Percentiles rank a stretch among this genome's conserved stretches.
phyloP scores from a whole-genome alignment of 2,329 filamentous ascomycete species.

The Nothophaeocryptopus gaeumannii region DNA sequence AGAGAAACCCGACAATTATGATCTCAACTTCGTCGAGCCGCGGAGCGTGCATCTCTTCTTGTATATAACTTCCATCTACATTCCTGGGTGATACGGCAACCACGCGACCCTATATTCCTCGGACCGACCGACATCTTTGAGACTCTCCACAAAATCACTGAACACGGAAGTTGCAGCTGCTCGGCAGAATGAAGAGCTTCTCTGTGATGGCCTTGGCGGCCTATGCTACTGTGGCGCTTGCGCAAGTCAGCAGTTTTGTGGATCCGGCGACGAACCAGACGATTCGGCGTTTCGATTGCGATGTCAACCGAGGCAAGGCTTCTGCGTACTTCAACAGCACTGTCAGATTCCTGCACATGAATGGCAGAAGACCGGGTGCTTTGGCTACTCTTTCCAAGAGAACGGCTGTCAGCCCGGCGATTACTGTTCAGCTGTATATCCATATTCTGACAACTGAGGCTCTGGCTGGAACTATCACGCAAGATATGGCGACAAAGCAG shows the following conservation, averaged over 20 bases:
- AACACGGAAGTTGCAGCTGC: slow-evolving; percentile 19
- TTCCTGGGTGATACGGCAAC: slow-evolving; percentile 12
- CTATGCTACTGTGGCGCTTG: slow-evolving; percentile 10
- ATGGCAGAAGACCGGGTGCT: slow-evolving; percentile 17
- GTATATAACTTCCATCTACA: slow-evolving; percentile 16
- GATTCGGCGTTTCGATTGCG: slow-evolving; percentile 44
- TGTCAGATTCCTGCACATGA: slow-evolving; percentile 36
- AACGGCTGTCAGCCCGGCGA: slow-evolving; percentile 25
- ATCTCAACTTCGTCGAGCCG: too few relatives aligned
- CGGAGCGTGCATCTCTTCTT: not conserved
- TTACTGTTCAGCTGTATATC: slow-evolving; percentile 44
- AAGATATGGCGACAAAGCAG: slow-evolving; percentile 41
- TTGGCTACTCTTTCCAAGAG: slow-evolving; percentile 25
- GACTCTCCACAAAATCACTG: slow-evolving; percentile 11
- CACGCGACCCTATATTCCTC: slow-evolving; percentile 13
- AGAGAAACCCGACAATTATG: not conserved
- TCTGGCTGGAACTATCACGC: slow-evolving; percentile 39
- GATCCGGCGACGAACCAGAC: slow-evolving; percentile 28
- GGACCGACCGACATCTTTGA: slow-evolving; percentile 8
- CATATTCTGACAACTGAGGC: slow-evolving; percentile 44
- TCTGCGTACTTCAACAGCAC: slow-evolving; percentile 41
- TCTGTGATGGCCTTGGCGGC: slow-evolving; percentile 22
- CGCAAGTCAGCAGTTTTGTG: slow-evolving; percentile 25
- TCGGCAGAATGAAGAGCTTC: slow-evolving; percentile 25
- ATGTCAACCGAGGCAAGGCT: slow-evolving; percentile 37